Percentiles rank a stretch among this genome's conserved stretches.
These are phyloP conservation scores for Akanthomyces dipterigenus DNA, from an alignment of 2,329 filamentous ascomycete genomes.

Conservation along the genomic window DNA sequence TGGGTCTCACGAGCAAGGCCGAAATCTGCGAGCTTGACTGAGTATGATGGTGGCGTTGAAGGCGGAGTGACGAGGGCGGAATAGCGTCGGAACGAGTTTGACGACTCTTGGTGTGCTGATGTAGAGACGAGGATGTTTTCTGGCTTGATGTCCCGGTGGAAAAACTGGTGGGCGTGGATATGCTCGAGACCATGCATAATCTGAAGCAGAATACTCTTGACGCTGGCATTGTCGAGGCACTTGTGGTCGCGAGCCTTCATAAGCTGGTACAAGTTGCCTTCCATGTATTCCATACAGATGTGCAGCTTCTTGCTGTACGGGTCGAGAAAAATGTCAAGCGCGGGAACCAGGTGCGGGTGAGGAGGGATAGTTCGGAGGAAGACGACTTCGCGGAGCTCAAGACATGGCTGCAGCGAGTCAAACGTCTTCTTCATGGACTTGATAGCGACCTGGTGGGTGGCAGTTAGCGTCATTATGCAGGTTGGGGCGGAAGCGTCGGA, in stretches of 20 bases:
- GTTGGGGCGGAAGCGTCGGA: slow-evolving; percentile 4
- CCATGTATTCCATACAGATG: slow-evolving; percentile 99
- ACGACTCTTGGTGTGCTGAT: slow-evolving; percentile 73
- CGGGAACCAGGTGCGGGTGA: slow-evolving; percentile 91
- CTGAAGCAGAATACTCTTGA: slow-evolving; percentile 97
- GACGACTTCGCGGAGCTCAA: slow-evolving; percentile 94
- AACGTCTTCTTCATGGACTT: slow-evolving; percentile 99
- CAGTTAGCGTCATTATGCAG: background rate
- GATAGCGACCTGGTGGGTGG: slow-evolving; percentile 71
- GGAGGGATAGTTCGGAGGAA: slow-evolving; percentile 84
- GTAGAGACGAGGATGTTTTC: slow-evolving; percentile 98
- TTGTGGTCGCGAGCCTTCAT: slow-evolving; percentile 99
- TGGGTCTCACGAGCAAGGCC: slow-evolving; percentile 95
- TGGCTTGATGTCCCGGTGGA: slow-evolving; percentile 98
- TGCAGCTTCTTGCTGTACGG: slow-evolving; percentile 94
- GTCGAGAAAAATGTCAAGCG: slow-evolving; percentile 96
- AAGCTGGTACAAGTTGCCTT: slow-evolving; percentile 95
- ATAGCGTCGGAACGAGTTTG: slow-evolving; percentile 84
- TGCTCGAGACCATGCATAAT: slow-evolving; percentile 95
- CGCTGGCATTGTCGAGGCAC: slow-evolving; percentile 77
- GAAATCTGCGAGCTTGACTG: slow-evolving; percentile 98
- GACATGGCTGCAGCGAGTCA: slow-evolving; percentile 80
- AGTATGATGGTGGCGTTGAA: slow-evolving; percentile 87
- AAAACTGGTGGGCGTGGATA: slow-evolving; percentile 95
- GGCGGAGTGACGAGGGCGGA: slow-evolving; percentile 90